Base-by-base conservation (phyloP, 352 stramenopile species). In the Aphanomyces astaci region DNA sequence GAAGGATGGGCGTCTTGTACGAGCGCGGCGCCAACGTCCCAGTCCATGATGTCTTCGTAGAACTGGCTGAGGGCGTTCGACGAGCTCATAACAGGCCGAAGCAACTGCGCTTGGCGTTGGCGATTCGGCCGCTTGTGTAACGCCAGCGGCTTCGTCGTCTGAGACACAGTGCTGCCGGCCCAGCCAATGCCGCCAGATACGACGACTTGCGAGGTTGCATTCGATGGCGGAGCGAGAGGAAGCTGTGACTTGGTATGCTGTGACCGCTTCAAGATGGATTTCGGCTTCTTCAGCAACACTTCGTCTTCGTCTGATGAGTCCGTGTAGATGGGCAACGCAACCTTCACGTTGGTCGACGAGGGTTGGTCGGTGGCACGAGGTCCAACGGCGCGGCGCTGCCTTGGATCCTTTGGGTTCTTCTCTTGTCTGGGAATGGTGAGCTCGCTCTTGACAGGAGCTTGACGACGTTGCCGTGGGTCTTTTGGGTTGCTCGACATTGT, bases 31-130 rank as follows among this genome's bases (percentile, higher is more conserved):
- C 77, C 79, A 45, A 95, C 86, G 51, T 88, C 78, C 87, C 87
- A 95, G 69, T 89, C 80, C 13, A 95, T 66, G 70, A 95, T 89
- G 24, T 92, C 79, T 17, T 88, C 77, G 53, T 92, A 95, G 67
- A 95, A 94, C 65, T 89, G 84, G 39, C 81, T 84, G 13, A 93
- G 40, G 22, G 51, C 51, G 13, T 30, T 33, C 51, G 51, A 24
- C 30, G 51, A 59, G 30, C 5, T 59, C 51, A 33, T 59, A 1
- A 30, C 51, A 15, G 51, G 51, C n/a, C 51, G 51, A 19, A 59
- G 25, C 1, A 32, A 11, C 30, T 59, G 7, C 51, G 30, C 13
- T 36, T 59, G 51, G 19, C 51, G 51, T n/a, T 57, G 32, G 36
- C 62, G 62, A 24, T 68, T 68, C 19, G 62, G 62, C 13, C 62